Percentiles rank a stretch among this genome's conserved stretches.
Conservation (phyloP, 192 early-diverging fungal genomes). For the Entrophospora sp. region DNA sequence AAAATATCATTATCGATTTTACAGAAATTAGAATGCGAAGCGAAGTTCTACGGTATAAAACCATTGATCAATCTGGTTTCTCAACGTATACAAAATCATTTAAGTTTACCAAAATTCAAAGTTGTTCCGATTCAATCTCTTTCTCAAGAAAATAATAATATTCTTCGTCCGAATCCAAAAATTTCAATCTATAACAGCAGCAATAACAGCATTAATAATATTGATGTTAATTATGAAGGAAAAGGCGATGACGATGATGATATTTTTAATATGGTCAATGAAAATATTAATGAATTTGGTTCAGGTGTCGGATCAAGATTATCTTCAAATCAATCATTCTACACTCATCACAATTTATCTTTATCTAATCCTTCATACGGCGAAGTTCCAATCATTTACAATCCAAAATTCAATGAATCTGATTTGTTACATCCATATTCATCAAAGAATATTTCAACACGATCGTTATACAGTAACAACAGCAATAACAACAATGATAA, state of each 20-base stretch:
- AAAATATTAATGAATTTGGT: background rate
- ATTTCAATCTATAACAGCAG: too few species aligned
- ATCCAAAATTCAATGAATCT: background rate
- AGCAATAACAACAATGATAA: background rate
- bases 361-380: background rate
- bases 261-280: background rate
- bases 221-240: too few species aligned
- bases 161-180: background rate
- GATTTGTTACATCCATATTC: background rate
- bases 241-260: background rate
- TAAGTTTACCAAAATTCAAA: background rate
- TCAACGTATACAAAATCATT: background rate
- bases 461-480: background rate
- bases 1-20: background rate
- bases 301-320: background rate
- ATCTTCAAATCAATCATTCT: background rate
- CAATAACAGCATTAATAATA: too few species aligned
- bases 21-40: constrained; percentile 8
- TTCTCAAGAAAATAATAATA: background rate
- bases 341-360: too few species aligned
- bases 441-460: background rate
- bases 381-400: constrained; percentile 12
- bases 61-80: background rate
- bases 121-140: background rate
- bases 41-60: constrained; percentile 3